Evolutionary conservation across 2,329 filamentous ascomycete genomes (phyloP).

Genomic region (Didymosphaeria variabile): DNA sequence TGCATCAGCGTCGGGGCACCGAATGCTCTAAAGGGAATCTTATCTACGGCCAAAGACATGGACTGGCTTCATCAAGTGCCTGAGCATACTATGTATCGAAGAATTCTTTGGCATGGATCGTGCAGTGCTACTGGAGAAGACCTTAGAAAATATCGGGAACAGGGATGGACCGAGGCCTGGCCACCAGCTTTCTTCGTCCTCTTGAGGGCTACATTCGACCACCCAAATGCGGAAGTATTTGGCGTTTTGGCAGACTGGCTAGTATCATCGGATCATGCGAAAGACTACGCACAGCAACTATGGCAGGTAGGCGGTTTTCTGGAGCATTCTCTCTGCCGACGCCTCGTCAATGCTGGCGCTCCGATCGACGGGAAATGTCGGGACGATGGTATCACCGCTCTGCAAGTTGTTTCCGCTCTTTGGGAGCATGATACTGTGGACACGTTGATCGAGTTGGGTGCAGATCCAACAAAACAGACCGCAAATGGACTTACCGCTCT

Average conservation of each 20-base stretch:
- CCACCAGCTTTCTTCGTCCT: conserved; percentile 7
- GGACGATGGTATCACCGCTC: not conserved
- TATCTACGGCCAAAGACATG: not conserved
- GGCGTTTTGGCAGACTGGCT: conserved; percentile 7
- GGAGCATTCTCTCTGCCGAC: conserved; percentile 3
- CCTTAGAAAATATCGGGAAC: not conserved
- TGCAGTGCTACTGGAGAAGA: not conserved
- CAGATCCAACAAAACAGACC: not conserved
- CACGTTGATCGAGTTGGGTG: conserved; percentile 2
- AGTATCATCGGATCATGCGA: not conserved
- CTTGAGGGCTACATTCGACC: not conserved
- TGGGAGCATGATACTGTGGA: conserved; percentile 7
- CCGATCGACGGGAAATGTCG: not conserved
- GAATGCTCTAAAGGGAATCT: not conserved
- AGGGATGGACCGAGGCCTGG: conserved; percentile 4
- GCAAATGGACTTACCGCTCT: not conserved
- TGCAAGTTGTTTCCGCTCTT: not conserved
- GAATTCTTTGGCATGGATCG: not conserved
- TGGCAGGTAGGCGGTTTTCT: conserved; percentile 12
- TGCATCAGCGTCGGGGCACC: not conserved
- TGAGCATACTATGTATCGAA: conserved; percentile 3
- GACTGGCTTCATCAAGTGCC: conserved; percentile 9
- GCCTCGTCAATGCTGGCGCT: conserved; percentile 6
- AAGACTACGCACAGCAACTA: conserved; percentile 1
- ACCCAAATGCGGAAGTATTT: not conserved